Evolutionary conservation across 108 stramenopile genomes (phyloP).

Genomic region (Nitzschia sp.): DNA sequence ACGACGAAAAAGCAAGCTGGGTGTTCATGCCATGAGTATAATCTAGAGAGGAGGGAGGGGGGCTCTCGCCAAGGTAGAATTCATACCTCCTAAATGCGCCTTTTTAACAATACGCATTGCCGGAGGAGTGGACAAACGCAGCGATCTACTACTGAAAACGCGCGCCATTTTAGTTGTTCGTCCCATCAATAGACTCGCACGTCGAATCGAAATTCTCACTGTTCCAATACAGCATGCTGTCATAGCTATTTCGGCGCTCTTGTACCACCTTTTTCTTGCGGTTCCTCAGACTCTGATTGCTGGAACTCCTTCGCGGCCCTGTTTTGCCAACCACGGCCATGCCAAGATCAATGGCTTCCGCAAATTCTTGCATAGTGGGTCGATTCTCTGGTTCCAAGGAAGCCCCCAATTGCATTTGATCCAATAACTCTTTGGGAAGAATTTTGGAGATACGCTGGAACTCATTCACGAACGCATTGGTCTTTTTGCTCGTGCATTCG

Average conservation of each 20-base stretch:
- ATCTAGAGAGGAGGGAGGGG: too few relatives aligned
- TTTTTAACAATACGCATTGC: too few relatives aligned
- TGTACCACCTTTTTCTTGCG: not conserved
- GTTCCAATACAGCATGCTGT: too few relatives aligned
- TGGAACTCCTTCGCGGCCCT: not conserved
- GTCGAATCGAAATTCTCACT: too few relatives aligned
- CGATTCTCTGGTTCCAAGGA: not conserved
- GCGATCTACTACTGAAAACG: too few relatives aligned
- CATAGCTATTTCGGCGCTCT: not conserved
- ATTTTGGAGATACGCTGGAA: not conserved
- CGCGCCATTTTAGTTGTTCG: too few relatives aligned
- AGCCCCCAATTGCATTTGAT: not conserved
- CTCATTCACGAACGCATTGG: not conserved
- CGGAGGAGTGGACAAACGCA: too few relatives aligned
- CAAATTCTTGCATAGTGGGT: not conserved
- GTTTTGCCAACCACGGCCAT: not conserved
- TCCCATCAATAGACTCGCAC: too few relatives aligned
- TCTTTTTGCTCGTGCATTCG: not conserved
- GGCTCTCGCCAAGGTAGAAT: too few relatives aligned
- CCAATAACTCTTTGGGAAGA: not conserved
- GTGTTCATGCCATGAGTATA: too few relatives aligned
- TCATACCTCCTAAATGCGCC: too few relatives aligned
- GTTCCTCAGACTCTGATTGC: not conserved
- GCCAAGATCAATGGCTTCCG: not conserved
- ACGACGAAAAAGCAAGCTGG: too few relatives aligned